Evolutionary conservation across 352 stramenopile species (phyloP), one percentile per base, ranked within the genome.

Genomic region (Globisporangium spiculum): DNA sequence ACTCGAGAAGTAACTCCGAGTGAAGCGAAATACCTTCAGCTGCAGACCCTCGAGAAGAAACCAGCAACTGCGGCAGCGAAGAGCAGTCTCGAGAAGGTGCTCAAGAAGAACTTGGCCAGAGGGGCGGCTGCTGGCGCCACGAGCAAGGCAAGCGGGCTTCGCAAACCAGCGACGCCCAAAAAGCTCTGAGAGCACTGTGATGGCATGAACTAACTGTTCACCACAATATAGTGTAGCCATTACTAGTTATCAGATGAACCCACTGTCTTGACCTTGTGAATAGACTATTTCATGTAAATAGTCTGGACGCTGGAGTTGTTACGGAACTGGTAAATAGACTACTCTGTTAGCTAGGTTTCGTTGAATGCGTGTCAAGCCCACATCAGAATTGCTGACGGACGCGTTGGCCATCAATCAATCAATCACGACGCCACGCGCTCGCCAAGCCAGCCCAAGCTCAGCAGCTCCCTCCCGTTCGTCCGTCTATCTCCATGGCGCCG

Each of bases 41-140:
- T 63, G 7, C 56, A 68, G 34, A 76, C 66, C 16, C 20, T 69
- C 12, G 65, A 71, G 22, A 73, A 66, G 63, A 70, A 69, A 30
- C 48, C 44, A 62, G 66, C 9, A 41, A 22, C 56, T 22, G 60
- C 56, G 1, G 56, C 38, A 2, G 72, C 69, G 16, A 78, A 75
- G 44, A 83, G 55, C 61, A 84, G 72, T 64, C 68, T 86, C 26
- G 76, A 82, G 57, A 80, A 79, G 54, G 78, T 72, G 38, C 65
- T 86, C 44, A 81, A 84, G 69, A 86, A 82, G 68, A 81, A 4
- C n/a, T 24, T 60, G 24, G 30, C 1, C 1, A 62, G 46, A 7
- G 24, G 30, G 7, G 20, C 24, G 50, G 4, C 54, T 14, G 41
- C 10, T 10, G 14, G 24, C 41, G 16, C 27, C 12, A 1, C 38